Base-by-base conservation (phyloP, 2,329 filamentous ascomycete genomes). In the Colletotrichum cereale region DNA sequence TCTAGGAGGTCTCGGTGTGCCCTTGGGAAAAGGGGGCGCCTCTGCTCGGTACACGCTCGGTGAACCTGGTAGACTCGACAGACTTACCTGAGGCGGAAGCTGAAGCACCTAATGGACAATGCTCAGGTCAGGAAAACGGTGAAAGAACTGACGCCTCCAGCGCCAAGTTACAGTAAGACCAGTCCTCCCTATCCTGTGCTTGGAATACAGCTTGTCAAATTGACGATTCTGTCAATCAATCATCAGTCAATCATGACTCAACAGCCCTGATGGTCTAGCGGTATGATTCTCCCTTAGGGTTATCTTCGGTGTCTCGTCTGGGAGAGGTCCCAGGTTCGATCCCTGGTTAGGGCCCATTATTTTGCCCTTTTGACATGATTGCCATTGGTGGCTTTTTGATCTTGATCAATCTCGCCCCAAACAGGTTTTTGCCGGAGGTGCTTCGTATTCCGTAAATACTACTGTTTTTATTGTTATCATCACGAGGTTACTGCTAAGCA, bases 321-420 rank as follows among this genome's bases (percentile, higher is more conserved):
- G 61, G 61, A 63, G 61, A 63, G 61, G 61, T 63, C 61, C 61
- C 52, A 66, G 52, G 62, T 66, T 66, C 62, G 62, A 66, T 58
- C 53, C 62, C 62, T 66, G 62, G 62, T 66, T 66, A 66, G 62
- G 62, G 62, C 62, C 62, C 24, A 34, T 8, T 14, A 31, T 66
- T 66, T 66, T 66, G 14, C 21, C n/a, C 29, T 26, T 57, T 36
- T 47, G 2, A 21, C 48, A 21, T 31, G 8, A 6, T 31, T 5
- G 6, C 6, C 3, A 5, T 5, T 2, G 24, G 24, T 26, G n/a
- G n/a, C 24, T 3, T 50, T 29, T 26, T 6, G 2, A 18, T 50
- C 29, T 26, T 18, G 31, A 52, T 29, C 14, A n/a, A n/a, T 10
- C 26, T 1, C 26, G 14, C 14, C 14, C 7, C 3, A 21, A 8